Evolutionary conservation across 768 basidiomycete genomes (phyloP).

Genomic region (Leccinum broughii): DNA sequence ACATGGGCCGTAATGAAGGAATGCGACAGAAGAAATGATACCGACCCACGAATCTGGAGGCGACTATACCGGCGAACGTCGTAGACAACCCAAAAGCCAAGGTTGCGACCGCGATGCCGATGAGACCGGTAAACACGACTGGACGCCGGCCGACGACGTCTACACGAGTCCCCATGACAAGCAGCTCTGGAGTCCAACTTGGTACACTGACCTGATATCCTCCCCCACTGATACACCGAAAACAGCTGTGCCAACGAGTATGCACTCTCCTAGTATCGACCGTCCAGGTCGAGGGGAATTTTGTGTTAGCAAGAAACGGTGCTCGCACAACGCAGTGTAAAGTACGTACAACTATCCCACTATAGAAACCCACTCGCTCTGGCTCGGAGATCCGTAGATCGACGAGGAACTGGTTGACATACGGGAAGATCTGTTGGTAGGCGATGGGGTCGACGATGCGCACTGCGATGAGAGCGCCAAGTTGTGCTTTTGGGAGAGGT

Average conservation of each 20-base stretch:
- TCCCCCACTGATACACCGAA: slow-evolving; percentile 64
- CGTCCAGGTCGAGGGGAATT: neutral
- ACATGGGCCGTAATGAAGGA: neutral
- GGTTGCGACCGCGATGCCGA: slow-evolving; percentile 53
- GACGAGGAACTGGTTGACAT: slow-evolving; percentile 64
- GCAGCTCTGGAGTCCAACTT: neutral
- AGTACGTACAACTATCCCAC: slow-evolving; percentile 53
- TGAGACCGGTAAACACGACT: slow-evolving; percentile 52
- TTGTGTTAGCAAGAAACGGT: neutral
- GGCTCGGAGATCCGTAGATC: slow-evolving; percentile 53
- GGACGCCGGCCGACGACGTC: slow-evolving; percentile 63
- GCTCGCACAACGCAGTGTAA: neutral
- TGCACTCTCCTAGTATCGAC: slow-evolving; percentile 52
- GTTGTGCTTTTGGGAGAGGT: slow-evolving; percentile 46
- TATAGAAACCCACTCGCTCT: slow-evolving; percentile 63
- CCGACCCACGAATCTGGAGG: slow-evolving; percentile 53
- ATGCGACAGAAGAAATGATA: neutral
- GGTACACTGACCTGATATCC: slow-evolving; percentile 46
- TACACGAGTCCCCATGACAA: slow-evolving; percentile 16
- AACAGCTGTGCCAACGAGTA: slow-evolving; percentile 61
- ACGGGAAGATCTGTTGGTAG: slow-evolving; percentile 64
- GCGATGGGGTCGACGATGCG: slow-evolving; percentile 60
- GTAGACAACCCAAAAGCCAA: slow-evolving; percentile 56
- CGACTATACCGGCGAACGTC: slow-evolving; percentile 47
- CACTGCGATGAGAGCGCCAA: slow-evolving; percentile 41